A percentile compares a stretch with the other conserved stretches of the same genome.
Evolutionary conservation across 176 grass and related monocot genomes (phyloP).

Genomic region (Calamus simplicifolius): DNA sequence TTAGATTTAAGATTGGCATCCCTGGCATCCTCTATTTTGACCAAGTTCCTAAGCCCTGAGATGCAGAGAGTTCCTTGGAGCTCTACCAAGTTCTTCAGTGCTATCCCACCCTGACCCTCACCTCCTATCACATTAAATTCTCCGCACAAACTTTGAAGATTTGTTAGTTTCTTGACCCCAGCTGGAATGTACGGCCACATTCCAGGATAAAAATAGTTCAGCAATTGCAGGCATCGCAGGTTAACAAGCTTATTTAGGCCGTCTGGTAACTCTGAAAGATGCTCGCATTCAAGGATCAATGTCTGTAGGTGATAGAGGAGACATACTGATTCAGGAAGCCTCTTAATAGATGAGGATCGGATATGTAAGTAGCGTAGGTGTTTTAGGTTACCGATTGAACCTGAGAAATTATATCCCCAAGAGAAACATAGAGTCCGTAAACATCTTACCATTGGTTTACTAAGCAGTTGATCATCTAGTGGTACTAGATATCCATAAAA

Average conservation of each 20-base stretch:
- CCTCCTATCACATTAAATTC: no score
- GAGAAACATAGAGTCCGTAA: not conserved
- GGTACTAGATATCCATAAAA: not conserved
- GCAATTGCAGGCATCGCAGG: not conserved
- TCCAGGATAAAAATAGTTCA: no score
- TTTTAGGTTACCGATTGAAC: not conserved
- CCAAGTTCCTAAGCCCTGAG: no score
- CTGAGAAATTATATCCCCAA: not conserved
- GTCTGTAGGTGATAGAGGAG: slow-evolving; percentile 1
- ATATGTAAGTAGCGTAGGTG: not conserved
- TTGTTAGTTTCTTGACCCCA: no score
- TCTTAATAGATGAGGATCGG: not conserved
- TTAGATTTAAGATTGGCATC: no score
- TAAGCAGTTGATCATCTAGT: no score
- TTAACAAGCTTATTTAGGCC: not conserved
- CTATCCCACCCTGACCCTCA: no score
- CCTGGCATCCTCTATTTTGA: no score
- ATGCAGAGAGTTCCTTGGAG: no score
- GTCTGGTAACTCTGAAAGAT: not conserved
- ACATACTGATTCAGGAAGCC: not conserved
- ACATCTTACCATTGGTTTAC: no score
- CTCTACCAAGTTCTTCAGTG: no score
- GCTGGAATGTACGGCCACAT: not conserved
- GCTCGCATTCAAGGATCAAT: not conserved
- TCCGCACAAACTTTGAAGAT: no score